Evolutionary conservation across 495 filamentous ascomycete species (phyloP), one percentile per base, ranked within the genome.

Genomic region (Clavariopsis aquatica): DNA sequence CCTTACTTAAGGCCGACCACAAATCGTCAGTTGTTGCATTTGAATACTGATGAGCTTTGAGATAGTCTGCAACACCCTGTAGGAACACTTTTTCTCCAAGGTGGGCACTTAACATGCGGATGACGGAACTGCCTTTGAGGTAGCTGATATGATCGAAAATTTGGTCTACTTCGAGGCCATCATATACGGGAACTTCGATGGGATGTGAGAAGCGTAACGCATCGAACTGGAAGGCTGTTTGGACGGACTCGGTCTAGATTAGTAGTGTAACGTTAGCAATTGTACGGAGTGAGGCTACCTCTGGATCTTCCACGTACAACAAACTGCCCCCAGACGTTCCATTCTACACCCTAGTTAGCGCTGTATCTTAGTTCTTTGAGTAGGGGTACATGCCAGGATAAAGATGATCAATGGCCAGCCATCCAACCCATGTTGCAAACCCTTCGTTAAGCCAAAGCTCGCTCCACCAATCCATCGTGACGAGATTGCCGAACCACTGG

Each of bases 401-500:
- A 63, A 97, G 86, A 74, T 94, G 85, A 75, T 96, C 90, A 23
- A 91, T 86, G 17, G 93, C 93, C 53, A 92, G 83, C 93, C 93
- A 98, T 52, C 93, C 93, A 52, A 96, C 91, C 94, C 93, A 97
- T 4, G 94, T 98, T 23, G 94, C 94, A 75, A 98, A 98, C 1
- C 93, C 93, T 75, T 98, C 93, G 62, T 81, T 81, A 13, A 98
- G 83, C 93, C 94, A 98, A 23, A 98, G 82, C 75, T 74, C 94
- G 73, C 89, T 92, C 94, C 94, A 97, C 84, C 85, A 89, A 68
- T 87, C 84, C 88, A 91, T 91, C 17, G 88, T 91, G 22, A 97
- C 94, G 19, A 97, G 84, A 73, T 98, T 96, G 29, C 94, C 94
- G 71, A 97, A 98, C 94, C 94, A 98, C 78, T 98, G 94, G 75